These are phyloP conservation scores for Stachybotrys echinatus DNA, from an alignment of 2,329 filamentous ascomycete species.

Conservation along the genomic window DNA sequence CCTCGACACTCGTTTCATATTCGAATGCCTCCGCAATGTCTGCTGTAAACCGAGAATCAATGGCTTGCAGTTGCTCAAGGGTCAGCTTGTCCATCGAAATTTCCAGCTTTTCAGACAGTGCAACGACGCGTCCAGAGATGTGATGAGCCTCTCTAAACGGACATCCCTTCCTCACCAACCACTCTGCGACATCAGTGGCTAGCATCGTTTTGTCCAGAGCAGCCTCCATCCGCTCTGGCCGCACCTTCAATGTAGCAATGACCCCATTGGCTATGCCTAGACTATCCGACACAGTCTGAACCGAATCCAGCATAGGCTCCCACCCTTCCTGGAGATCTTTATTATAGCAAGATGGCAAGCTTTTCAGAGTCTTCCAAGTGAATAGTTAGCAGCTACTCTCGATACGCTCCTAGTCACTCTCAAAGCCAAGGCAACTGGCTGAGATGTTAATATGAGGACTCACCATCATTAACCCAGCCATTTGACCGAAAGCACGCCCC, in stretches of 20 bases:
- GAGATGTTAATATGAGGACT: conserved; percentile 17
- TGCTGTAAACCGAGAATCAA: conserved; percentile 65
- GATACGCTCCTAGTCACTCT: conserved; percentile 16
- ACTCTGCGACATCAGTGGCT: conserved; percentile 64
- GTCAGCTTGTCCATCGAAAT: conserved; percentile 66
- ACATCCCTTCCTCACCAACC: conserved; percentile 59
- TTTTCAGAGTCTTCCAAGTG: conserved; percentile 40
- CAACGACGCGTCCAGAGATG: conserved; percentile 62
- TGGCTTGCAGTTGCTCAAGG: conserved; percentile 58
- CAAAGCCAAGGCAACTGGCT: too few species aligned
- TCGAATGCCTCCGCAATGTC: conserved; percentile 70
- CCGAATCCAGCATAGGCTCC: conserved; percentile 78
- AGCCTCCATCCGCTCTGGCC: conserved; percentile 71
- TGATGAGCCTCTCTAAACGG: conserved; percentile 79
- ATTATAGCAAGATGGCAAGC: conserved; percentile 79
- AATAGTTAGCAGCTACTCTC: conserved; percentile 8
- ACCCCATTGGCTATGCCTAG: conserved; percentile 80
- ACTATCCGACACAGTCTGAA: conserved; percentile 77
- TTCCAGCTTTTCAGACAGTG: conserved; percentile 29
- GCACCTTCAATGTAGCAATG: conserved; percentile 64
- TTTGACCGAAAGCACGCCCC: conserved; percentile 14
- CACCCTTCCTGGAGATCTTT: conserved; percentile 88
- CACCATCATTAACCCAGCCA: conserved; percentile 56
- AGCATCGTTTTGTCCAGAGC: conserved; percentile 81
- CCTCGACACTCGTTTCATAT: conserved; percentile 79